Base-by-base conservation (phyloP, 2,329 filamentous ascomycete genomes). In the Ophiostoma sp. region DNA sequence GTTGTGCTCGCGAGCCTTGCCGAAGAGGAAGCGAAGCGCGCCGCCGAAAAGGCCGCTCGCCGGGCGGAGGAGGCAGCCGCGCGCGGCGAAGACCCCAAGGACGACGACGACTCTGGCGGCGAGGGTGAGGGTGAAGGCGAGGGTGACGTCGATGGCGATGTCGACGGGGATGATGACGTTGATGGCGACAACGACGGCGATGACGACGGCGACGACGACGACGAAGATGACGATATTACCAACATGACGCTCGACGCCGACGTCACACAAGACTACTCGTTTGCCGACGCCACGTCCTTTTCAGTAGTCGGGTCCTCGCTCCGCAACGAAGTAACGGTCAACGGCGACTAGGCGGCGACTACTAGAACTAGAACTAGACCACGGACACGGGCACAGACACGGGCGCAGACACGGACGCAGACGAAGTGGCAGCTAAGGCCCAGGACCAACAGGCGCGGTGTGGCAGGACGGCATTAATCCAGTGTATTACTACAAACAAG, bases 1-100 rank as follows among this genome's bases (percentile, higher is more conserved):
- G 82, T 83, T 4, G 85, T 89, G 5, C 79, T 88, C 31, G 81
- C 80, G 3, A 82, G 80, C 1, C 81, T 84, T 27, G 81, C 84
- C 11, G 78, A 83, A 23, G 77, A 85, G 11, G 78, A 85, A 20
- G 71, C 71, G 66, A 65, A 71, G 69, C 68, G 57, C 17, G 65
- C 71, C 8, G 65, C 48, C 27, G 69, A 64, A 2, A 39, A 65
- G 35, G 62, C 62, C 10, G 31, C 65, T 5, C 36, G 35, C 17
- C 67, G 52, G 52, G 67, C 65, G 7, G 62, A 66, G 23, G 60
- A 33, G 13, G 48, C 68, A 5, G 44, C 41, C 7, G 66, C 41
- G 31, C 41, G 44, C 41, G 41, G 41, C 27, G 66, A 67, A 48
- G 66, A 67, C 27, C 17, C 17, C 44, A 41, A 54, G 33, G 66